Percentiles rank a stretch among this genome's conserved stretches.
These are phyloP conservation scores for Trypanosoma melophagium DNA, from an alignment of 208 protist genomes.

Conservation along the genomic window DNA sequence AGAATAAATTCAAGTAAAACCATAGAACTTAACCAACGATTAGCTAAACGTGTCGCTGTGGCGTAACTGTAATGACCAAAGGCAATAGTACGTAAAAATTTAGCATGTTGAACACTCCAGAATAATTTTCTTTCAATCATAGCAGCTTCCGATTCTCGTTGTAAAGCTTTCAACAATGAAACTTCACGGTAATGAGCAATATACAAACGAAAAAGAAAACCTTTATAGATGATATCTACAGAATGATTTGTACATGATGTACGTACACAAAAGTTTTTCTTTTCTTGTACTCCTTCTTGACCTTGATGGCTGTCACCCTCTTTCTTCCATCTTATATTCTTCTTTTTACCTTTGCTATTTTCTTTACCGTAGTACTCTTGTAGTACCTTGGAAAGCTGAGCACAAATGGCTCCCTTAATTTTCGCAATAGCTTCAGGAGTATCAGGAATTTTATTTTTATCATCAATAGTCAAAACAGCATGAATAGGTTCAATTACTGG, in stretches of 20 bases:
- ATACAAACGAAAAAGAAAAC: slow-evolving; percentile 87
- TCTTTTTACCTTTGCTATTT: neutral
- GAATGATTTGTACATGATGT: slow-evolving; percentile 65
- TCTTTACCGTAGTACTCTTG: slow-evolving; percentile 41
- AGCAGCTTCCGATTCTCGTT: slow-evolving; percentile 65
- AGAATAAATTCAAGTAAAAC: slow-evolving; percentile 75
- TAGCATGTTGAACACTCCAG: slow-evolving; percentile 83
- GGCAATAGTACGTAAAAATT: slow-evolving; percentile 71
- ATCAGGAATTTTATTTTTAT: slow-evolving; percentile 83
- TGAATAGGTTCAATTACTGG: slow-evolving; percentile 75
- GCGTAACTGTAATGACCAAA: slow-evolving; percentile 79
- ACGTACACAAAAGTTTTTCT: slow-evolving; percentile 30
- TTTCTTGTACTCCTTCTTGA: slow-evolving; percentile 11
- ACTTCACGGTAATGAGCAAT: slow-evolving; percentile 87
- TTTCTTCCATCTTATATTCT: neutral
- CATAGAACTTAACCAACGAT: slow-evolving; percentile 84
- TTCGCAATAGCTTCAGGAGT: slow-evolving; percentile 77
- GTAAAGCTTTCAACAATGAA: slow-evolving; percentile 70
- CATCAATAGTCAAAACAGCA: slow-evolving; percentile 81
- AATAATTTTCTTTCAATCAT: slow-evolving; percentile 84
- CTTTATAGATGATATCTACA: slow-evolving; percentile 77
- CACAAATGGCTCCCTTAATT: slow-evolving; percentile 87
- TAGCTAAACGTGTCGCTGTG: slow-evolving; percentile 68
- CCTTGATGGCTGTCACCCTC: neutral
- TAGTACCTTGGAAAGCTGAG: slow-evolving; percentile 77